Base-by-base conservation (phyloP, 768 basidiomycete genomes). In the Hydnomerulius pinastri region DNA sequence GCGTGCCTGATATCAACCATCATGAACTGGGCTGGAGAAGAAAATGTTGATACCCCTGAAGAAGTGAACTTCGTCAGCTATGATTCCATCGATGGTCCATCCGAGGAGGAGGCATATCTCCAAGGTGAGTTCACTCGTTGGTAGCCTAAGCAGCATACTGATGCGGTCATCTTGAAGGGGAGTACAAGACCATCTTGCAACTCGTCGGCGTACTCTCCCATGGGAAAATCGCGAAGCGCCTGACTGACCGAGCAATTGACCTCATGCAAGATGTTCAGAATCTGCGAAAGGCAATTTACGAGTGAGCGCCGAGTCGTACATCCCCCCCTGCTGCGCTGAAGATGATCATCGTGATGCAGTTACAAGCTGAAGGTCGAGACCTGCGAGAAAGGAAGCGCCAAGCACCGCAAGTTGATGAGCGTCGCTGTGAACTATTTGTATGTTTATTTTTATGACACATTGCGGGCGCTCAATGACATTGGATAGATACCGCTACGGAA, bases 231-330 rank as follows among this genome's bases (percentile, higher is more conserved):
- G 96, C 97, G 10, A 99, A 99, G 70, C 82, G 85, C 35, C 67
- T 98, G 53, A 86, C 93, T 0, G 96, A 98, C 66, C 74, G 82
- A 20, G 92, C 89, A 2, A 85, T 97, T 57, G 95, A 98, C 69
- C 71, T 86, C 58, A 93, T 94, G 90, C 88, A 91, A 71, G 94
- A 95, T 55, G 95, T 99, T 0, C 97, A 99, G 69, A 99, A 99
- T 64, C 75, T 99, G 32, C 83, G 97, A 29, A 92, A 91, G 67
- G 92, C 97, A 0, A 87, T 99, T 42, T 97, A 92, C 64, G 92
- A 96, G 89, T 98, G 65, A 68, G 89, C 73, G 39, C 1, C 25
- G 32, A 18, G 20, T 11, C 6, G 32, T 33, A 17, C 41, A 47
- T 28, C 38, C 42, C 10, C 21, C 27, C 23, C 11, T 24, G 12